Base-by-base conservation (phyloP, 768 basidiomycete species). In the Trametopsis cervina region DNA sequence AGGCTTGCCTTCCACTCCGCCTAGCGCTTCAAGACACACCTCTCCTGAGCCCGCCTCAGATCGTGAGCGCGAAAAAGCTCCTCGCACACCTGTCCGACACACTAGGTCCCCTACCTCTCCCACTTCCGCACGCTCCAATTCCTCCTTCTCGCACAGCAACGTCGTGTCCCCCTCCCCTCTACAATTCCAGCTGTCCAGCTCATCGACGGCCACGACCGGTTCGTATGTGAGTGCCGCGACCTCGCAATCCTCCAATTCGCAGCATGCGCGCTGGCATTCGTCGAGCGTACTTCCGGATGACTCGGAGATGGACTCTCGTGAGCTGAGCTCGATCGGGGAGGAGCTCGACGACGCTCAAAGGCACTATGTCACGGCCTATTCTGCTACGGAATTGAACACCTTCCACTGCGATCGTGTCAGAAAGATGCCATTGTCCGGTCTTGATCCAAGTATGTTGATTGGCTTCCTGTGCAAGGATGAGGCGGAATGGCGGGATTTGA, bases 401-500 rank as follows among this genome's bases (percentile, higher is more conserved):
- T 99, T 93, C 71, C 96, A 98, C 65, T 93, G 92, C 63, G 96
- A 99, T n/a, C 81, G 85, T 15, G 85, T 98, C 33, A 75, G 91
- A 61, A 97, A 95, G 78, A 95, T 98, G 89, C 85, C 85, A 0
- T 66, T 98, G 27, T 79, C 81, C 35, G 87, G 85, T 23, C 69
- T 99, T 46, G 96, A 98, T 63, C 96, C 95, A 20, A 96, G 92
- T 57, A 97, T 99, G 96, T 70, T 99, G 5, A 76, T 98, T 50
- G 94, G 94, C 10, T 98, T 99, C 62, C 60, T 97, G 55, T 84
- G 85, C 62, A 78, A 77, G 57, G 81, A 89, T 59, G 85, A 90
- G 66, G 70, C 61, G 15, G 95, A 98, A 46, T 98, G 91, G 88
- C 63, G 73, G 13, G 91, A 97, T 66, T 77, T 97, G 47, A 74